These are phyloP conservation scores for Nicotiana tabacum DNA, from an alignment of 257 asterid genomes.

Conservation along the genomic window DNA sequence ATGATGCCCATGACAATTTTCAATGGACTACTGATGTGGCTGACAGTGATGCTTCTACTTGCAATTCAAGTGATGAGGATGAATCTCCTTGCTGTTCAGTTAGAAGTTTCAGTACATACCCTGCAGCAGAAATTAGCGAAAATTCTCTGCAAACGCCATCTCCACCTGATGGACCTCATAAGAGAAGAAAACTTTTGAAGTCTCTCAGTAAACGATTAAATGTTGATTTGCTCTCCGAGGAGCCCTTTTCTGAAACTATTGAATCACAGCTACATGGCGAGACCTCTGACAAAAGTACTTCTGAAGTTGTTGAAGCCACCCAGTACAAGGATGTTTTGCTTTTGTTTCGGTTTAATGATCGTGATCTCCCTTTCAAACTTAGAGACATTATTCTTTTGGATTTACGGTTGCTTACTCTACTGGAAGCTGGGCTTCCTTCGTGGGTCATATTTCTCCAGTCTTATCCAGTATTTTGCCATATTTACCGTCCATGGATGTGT, in stretches of 20 bases:
- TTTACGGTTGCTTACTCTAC: conserved; percentile 69
- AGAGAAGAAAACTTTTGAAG: conserved; percentile 62
- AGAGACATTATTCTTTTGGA: conserved; percentile 67
- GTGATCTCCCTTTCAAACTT: conserved; percentile 73
- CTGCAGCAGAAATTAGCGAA: conserved; percentile 28
- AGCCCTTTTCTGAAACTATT: conserved; percentile 22
- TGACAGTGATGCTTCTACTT: conserved; percentile 18
- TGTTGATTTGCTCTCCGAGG: conserved; percentile 34
- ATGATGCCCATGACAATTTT: conserved; percentile 64
- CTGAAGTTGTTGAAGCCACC: conserved; percentile 48
- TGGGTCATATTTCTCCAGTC: conserved; percentile 98
- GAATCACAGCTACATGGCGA: conserved; percentile 37
- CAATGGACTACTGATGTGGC: conserved; percentile 24
- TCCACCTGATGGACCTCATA: conserved; percentile 52
- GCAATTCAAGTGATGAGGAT: conserved; percentile 22
- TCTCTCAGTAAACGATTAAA: conserved; percentile 32
- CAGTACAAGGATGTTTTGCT: conserved; percentile 71
- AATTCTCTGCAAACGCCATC: conserved; percentile 52
- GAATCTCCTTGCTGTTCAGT: conserved; percentile 47
- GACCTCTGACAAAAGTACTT: conserved; percentile 33
- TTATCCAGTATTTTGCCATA: conserved; percentile 81
- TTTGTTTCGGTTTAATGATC: conserved; percentile 65
- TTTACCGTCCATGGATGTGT: conserved; percentile 99
- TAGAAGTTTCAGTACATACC: conserved; percentile 41
- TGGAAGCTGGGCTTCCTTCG: conserved; percentile 96